These are phyloP conservation scores for Saitozyma podzolica DNA, from an alignment of 768 basidiomycete genomes.

Conservation along the genomic window DNA sequence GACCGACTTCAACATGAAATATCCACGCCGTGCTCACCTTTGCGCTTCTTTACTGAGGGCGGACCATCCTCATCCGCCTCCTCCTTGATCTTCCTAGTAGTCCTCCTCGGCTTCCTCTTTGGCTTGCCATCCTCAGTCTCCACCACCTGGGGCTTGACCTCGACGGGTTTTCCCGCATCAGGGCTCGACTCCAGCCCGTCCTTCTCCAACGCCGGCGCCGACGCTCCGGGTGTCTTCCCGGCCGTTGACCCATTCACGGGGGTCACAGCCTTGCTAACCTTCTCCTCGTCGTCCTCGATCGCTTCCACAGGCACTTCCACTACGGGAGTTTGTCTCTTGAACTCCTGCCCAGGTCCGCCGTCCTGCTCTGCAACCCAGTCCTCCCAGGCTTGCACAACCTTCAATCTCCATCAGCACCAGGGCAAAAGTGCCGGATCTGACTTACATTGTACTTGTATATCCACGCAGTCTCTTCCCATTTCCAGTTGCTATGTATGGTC, in stretches of 20 bases:
- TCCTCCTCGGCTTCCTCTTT: constrained; percentile 17
- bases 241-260: neutral
- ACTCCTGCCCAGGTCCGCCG: no score
- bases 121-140: neutral
- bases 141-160: neutral
- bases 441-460: no score
- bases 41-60: constrained; percentile 31
- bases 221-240: neutral
- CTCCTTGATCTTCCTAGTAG: constrained; percentile 21
- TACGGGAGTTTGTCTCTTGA: no score
- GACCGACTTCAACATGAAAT: neutral
- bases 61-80: constrained; percentile 25
- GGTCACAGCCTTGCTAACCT: constrained; percentile 2
- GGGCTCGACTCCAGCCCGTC: constrained; percentile 8
- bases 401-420: no score
- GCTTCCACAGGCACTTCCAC: no score
- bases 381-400: no score
- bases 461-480: no score
- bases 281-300: constrained; percentile 25
- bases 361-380: no score
- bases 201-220: constrained; percentile 2
- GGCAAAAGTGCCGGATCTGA: no score
- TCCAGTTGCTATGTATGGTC: no score
- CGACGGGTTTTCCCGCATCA: neutral
- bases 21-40: constrained; percentile 22